These are phyloP conservation scores for Aspergillus asperescens DNA, from an alignment of 495 filamentous ascomycete genomes.

Conservation along the genomic window DNA sequence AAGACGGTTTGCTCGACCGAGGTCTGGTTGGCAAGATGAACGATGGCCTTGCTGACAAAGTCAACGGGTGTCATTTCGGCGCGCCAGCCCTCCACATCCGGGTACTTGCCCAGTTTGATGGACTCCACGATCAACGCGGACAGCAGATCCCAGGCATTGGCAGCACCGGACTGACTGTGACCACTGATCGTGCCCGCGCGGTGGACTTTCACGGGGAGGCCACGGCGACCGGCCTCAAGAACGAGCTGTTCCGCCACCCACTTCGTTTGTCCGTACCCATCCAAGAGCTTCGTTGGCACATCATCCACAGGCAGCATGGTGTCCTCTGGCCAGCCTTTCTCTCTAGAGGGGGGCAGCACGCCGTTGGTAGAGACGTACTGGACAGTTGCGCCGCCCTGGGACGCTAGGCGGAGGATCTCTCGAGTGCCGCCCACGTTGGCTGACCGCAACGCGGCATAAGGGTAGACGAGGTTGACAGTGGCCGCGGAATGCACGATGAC, in stretches of 20 bases:
- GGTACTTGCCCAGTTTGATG: slow-evolving; percentile 54
- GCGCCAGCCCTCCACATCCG: slow-evolving; percentile 60
- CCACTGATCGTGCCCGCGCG: slow-evolving; percentile 62
- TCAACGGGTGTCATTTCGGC: slow-evolving; percentile 70
- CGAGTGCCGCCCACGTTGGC: slow-evolving; percentile 57
- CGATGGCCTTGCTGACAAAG: slow-evolving; percentile 60
- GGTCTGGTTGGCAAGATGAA: slow-evolving; percentile 52
- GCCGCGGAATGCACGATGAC: slow-evolving; percentile 63
- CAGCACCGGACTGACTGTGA: slow-evolving; percentile 56
- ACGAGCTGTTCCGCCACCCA: slow-evolving; percentile 64
- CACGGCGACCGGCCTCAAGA: slow-evolving; percentile 54
- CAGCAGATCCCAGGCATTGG: slow-evolving; percentile 63
- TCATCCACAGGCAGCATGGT: slow-evolving; percentile 52
- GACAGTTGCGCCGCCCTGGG: slow-evolving; percentile 55
- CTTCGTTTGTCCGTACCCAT: slow-evolving; percentile 63
- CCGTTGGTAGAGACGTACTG: slow-evolving; percentile 67
- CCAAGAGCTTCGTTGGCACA: slow-evolving; percentile 54
- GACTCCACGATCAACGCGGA: slow-evolving; percentile 64
- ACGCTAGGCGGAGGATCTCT: slow-evolving; percentile 59
- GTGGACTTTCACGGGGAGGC: slow-evolving; percentile 56
- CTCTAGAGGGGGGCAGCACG: slow-evolving; percentile 53
- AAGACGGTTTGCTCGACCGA: slow-evolving; percentile 51
- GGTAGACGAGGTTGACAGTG: slow-evolving; percentile 63
- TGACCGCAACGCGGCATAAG: slow-evolving; percentile 55
- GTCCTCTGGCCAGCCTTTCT: slow-evolving; percentile 55